phyloP scores from a whole-genome alignment of 805 yeast genomes.

The Candida taoyuanica region DNA sequence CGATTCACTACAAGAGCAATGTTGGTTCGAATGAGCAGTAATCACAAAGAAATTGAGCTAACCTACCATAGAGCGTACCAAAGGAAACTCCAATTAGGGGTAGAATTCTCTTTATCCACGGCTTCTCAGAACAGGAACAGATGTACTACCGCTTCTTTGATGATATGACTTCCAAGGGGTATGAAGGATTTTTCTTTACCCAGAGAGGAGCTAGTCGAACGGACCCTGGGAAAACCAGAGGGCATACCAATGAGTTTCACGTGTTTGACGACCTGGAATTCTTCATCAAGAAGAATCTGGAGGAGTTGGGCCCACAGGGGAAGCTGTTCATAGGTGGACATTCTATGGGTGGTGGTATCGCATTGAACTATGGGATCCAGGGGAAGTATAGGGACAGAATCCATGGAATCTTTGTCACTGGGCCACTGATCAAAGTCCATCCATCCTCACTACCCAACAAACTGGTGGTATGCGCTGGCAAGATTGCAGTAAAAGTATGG shows the following conservation, averaged over 20 bases:
- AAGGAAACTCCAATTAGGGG: constrained; percentile 38
- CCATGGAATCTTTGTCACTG: constrained; percentile 45
- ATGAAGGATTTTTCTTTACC: constrained; percentile 63
- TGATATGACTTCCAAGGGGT: constrained; percentile 46
- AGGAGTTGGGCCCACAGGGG: constrained; percentile 29
- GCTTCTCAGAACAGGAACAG: constrained; percentile 57
- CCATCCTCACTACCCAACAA: constrained; percentile 55
- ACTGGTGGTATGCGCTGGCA: constrained; percentile 37
- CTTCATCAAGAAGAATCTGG: constrained; percentile 43
- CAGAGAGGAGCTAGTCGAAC: constrained; percentile 77
- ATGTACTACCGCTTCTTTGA: constrained; percentile 52
- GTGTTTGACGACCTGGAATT: constrained; percentile 57
- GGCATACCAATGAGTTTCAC: constrained; percentile 51
- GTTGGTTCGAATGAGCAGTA: background rate
- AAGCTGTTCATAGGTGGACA: constrained; percentile 58
- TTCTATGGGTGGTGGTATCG: constrained; percentile 81
- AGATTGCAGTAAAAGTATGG: constrained; percentile 34
- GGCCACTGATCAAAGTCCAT: constrained; percentile 57
- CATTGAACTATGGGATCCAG: constrained; percentile 52
- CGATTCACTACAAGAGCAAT: background rate
- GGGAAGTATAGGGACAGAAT: constrained; percentile 48
- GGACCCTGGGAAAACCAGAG: constrained; percentile 46
- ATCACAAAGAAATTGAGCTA: background rate
- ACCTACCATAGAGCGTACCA: constrained; percentile 27
- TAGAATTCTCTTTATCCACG: constrained; percentile 60